Evolutionary conservation across 1,284 basidiomycete species (phyloP).

Genomic region (Omphalotus olearius): DNA sequence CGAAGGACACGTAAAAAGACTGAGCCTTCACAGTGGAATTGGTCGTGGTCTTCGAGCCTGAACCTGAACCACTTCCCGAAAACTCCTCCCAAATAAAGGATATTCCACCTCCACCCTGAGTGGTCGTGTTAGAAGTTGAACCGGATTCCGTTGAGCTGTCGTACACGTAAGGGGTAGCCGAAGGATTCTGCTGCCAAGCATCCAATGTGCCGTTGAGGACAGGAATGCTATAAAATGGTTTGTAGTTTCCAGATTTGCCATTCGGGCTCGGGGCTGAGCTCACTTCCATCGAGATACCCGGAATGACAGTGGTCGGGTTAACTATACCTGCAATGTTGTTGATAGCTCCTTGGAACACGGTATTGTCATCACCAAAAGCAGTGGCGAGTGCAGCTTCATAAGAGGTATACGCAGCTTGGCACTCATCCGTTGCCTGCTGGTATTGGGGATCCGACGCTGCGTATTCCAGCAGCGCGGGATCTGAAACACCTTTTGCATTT

Average conservation of each 20-base stretch:
- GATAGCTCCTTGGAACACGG: slow-evolving; percentile 2
- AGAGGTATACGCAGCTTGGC: not conserved
- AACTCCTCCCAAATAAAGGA: slow-evolving; percentile 6
- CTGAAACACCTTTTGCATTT: not conserved
- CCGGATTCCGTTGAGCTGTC: not conserved
- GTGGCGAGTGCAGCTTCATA: not conserved
- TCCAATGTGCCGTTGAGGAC: slow-evolving; percentile 2
- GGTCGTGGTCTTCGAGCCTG: not conserved
- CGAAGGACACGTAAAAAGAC: not conserved
- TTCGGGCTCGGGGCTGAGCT: not conserved
- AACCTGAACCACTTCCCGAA: not conserved
- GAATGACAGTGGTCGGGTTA: not conserved
- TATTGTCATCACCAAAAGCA: not conserved
- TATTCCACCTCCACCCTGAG: not conserved
- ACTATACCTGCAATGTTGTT: not conserved
- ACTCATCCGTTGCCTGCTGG: not conserved
- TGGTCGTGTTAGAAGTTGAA: not conserved
- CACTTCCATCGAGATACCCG: slow-evolving; percentile 5
- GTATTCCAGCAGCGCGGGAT: not conserved
- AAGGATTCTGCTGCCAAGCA: not conserved
- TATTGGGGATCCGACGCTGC: not conserved
- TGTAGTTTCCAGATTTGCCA: not conserved
- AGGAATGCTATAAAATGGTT: not conserved
- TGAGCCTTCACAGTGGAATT: not conserved
- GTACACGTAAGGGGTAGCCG: not conserved